Evolutionary conservation across 352 stramenopile species (phyloP).

Genomic region (Globisporangium uncinulatum): DNA sequence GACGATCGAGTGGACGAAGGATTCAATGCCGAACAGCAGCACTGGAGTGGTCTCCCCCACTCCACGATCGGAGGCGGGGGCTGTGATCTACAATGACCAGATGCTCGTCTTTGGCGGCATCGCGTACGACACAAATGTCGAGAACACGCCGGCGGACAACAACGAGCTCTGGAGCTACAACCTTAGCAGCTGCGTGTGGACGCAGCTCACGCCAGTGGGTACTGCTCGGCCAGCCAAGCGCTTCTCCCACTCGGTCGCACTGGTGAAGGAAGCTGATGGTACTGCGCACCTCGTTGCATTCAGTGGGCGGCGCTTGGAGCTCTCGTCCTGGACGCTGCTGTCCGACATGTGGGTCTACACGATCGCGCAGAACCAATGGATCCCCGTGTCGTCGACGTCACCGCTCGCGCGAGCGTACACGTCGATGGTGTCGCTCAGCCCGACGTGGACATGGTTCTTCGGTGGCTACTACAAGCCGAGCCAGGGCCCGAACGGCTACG

Average conservation of each 20-base stretch:
- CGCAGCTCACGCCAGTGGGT: conserved; percentile 21
- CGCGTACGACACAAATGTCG: conserved; percentile 42
- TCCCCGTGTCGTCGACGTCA: conserved; percentile 13
- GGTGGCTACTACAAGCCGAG: conserved; percentile 59
- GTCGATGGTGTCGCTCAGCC: conserved; percentile 40
- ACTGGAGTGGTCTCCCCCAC: conserved; percentile 14
- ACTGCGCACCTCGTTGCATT: conserved; percentile 48
- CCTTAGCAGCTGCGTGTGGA: conserved; percentile 34
- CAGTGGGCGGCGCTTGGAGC: conserved; percentile 42
- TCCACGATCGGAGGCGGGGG: conserved; percentile 40
- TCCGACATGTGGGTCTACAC: conserved; percentile 57
- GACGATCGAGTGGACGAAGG: conserved; percentile 28
- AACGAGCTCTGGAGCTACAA: conserved; percentile 68
- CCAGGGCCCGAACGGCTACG: conserved; percentile 50
- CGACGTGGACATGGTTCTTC: conserved; percentile 64
- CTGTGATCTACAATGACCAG: conserved; percentile 38
- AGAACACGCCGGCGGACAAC: conserved; percentile 31
- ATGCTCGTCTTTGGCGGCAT: conserved; percentile 72
- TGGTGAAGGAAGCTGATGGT: conserved; percentile 24
- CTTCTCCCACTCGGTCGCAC: conserved; percentile 55
- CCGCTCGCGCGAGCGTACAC: conserved; percentile 52
- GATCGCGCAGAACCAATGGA: conserved; percentile 38
- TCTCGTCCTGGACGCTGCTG: conserved; percentile 44
- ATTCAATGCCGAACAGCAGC: conserved; percentile 14
- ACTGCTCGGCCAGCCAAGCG: conserved; percentile 26